Conservation (phyloP, 345 rosid species). For the Corymbia maculata region DNA sequence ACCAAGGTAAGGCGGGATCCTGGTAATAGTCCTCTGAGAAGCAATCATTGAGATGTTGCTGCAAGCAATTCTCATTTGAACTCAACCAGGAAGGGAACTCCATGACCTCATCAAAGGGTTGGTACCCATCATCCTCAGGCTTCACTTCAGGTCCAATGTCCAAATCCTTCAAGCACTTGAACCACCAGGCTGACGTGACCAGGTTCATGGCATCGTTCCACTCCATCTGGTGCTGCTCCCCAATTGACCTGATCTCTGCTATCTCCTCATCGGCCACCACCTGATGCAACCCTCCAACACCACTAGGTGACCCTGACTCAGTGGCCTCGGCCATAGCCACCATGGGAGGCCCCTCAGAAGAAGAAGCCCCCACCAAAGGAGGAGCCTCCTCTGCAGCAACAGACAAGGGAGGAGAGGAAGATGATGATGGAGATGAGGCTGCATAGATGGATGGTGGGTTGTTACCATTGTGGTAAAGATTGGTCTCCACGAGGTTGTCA, state of each 20-base stretch:
- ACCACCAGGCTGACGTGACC: constrained; percentile 76
- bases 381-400: constrained; percentile 1
- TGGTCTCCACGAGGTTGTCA: constrained; percentile 39
- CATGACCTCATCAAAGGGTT: constrained; percentile 67
- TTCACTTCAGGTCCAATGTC: constrained; percentile 29
- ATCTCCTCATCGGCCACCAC: constrained; percentile 57
- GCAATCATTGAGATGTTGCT: constrained; percentile 45
- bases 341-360: background rate
- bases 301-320: constrained; percentile 15
- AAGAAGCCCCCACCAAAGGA: constrained; percentile 9
- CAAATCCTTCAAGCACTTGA: constrained; percentile 55
- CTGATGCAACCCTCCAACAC: constrained; percentile 42
- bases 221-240: constrained; percentile 72
- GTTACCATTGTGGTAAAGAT: constrained; percentile 27
- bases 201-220: constrained; percentile 70
- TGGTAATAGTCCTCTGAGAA: constrained; percentile 33
- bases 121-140: constrained; percentile 39
- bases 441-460: constrained; percentile 10
- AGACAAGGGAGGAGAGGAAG: constrained; percentile 13
- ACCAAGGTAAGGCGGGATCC: constrained; percentile 76
- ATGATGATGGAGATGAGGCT: constrained; percentile 26
- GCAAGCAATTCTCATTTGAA: constrained; percentile 51
- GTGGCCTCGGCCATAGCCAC: constrained; percentile 2
- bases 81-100: constrained; percentile 86
- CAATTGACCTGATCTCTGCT: constrained; percentile 69